Evolutionary conservation across 73 alveolate species (phyloP).

Genomic region (Tetrahymena borealis): DNA sequence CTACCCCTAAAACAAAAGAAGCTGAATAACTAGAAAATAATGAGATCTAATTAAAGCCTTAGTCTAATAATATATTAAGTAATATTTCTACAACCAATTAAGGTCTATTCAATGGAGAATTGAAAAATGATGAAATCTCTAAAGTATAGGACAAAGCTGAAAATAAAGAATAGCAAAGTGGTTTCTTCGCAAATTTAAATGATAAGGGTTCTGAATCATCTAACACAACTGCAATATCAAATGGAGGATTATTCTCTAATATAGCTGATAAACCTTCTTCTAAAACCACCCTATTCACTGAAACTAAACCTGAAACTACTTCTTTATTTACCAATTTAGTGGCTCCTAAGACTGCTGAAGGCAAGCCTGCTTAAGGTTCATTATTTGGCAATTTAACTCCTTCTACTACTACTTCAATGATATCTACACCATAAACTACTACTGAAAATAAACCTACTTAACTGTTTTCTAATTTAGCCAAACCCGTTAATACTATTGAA

Average conservation of each 20-base stretch:
- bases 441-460: neutral
- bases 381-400: neutral
- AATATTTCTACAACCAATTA: no score
- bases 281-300: neutral
- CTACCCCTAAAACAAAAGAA: neutral
- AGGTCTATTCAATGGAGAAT: no score
- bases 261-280: neutral
- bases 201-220: neutral
- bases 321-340: neutral
- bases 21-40: neutral
- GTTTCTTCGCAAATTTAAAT: neutral
- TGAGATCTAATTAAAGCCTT: no score
- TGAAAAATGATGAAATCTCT: no score
- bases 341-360: neutral
- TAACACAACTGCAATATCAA: neutral
- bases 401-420: neutral
- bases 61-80: no score
- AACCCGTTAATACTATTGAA: no score
- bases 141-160: neutral
- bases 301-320: neutral
- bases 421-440: neutral
- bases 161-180: neutral
- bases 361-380: neutral
- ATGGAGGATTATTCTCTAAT: neutral
- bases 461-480: neutral